phyloP scores from a whole-genome alignment of 208 protist genomes.

The Balamuthia mandrillaris region DNA sequence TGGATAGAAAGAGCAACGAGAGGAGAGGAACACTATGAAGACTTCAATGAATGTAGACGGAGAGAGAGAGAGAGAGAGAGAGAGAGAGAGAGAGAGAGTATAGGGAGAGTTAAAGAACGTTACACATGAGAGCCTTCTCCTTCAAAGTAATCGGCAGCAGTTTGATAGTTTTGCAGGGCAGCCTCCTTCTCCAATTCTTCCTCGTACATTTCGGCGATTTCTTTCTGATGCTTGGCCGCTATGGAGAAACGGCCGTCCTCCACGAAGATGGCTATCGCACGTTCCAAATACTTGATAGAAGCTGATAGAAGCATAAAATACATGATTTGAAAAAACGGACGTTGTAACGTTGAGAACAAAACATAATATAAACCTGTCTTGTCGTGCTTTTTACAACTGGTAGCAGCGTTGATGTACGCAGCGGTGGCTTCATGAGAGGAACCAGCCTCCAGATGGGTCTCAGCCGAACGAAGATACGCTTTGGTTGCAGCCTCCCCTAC shows the following conservation, averaged over 20 bases:
- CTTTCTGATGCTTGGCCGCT: constrained; percentile 65
- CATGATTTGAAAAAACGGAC: neutral
- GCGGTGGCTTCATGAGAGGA: constrained; percentile 56
- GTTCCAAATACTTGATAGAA: constrained; percentile 37
- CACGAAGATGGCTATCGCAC: constrained; percentile 57
- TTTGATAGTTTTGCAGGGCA: constrained; percentile 53
- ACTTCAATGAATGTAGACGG: neutral
- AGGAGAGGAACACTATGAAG: neutral
- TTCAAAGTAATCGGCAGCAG: constrained; percentile 57
- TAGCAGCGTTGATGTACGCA: constrained; percentile 53
- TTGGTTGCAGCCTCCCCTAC: constrained; percentile 66
- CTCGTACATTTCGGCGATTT: constrained; percentile 67
- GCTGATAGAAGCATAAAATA: neutral
- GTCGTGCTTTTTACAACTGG: constrained; percentile 60
- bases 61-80: neutral
- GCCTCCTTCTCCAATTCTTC: constrained; percentile 30
- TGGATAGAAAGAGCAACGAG: too few relatives aligned
- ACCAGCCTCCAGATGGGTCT: constrained; percentile 45
- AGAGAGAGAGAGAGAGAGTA: too few relatives aligned
- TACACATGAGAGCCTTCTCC: neutral
- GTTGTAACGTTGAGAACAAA: neutral
- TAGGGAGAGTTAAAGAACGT: too few relatives aligned
- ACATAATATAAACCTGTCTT: constrained; percentile 29
- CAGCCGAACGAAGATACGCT: too few relatives aligned
- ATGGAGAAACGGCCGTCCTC: constrained; percentile 65